phyloP scores from a whole-genome alignment of 1,284 basidiomycete species.

The Ganoderma lucidum region DNA sequence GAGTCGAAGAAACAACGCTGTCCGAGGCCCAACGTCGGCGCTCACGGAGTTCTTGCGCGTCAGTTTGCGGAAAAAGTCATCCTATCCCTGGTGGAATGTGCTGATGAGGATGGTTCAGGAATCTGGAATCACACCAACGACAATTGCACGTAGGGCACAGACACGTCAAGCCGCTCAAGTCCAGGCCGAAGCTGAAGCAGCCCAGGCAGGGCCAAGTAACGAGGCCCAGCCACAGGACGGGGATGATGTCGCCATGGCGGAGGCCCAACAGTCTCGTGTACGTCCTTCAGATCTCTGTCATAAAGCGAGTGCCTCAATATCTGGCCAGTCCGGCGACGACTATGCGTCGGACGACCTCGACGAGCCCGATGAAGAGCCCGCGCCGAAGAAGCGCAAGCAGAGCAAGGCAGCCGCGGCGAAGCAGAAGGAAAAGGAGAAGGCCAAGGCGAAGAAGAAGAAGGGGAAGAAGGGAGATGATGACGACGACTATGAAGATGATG shows the following conservation, averaged over 20 bases:
- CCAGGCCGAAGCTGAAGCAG: slow-evolving; percentile 30
- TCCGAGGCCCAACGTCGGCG: slow-evolving; percentile 91
- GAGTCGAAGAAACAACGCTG: slow-evolving; percentile 60
- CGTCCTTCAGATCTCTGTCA: not conserved
- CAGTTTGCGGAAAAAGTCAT: slow-evolving; percentile 37
- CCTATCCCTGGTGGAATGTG: not conserved
- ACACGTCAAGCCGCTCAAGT: slow-evolving; percentile 46
- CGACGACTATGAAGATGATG: slow-evolving; percentile 55
- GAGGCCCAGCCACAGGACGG: slow-evolving; percentile 31
- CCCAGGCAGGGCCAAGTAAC: slow-evolving; percentile 59
- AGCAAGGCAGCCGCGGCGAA: slow-evolving; percentile 49
- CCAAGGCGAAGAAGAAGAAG: slow-evolving; percentile 55
- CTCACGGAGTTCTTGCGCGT: slow-evolving; percentile 92
- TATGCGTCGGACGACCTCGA: slow-evolving; percentile 82
- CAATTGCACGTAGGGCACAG: slow-evolving; percentile 66
- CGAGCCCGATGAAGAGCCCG: slow-evolving; percentile 54
- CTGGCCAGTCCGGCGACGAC: slow-evolving; percentile 51
- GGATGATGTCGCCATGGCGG: slow-evolving; percentile 45
- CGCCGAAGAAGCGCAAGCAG: slow-evolving; percentile 53
- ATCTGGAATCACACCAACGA: slow-evolving; percentile 79
- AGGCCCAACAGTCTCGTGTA: slow-evolving; percentile 39
- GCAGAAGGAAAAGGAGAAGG: slow-evolving; percentile 54
- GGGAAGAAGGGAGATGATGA: slow-evolving; percentile 43
- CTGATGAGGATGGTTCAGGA: slow-evolving; percentile 55
- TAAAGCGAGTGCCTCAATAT: not conserved